phyloP scores from a whole-genome alignment of 192 early-diverging fungal species.

The Anaeromyces robustus region DNA sequence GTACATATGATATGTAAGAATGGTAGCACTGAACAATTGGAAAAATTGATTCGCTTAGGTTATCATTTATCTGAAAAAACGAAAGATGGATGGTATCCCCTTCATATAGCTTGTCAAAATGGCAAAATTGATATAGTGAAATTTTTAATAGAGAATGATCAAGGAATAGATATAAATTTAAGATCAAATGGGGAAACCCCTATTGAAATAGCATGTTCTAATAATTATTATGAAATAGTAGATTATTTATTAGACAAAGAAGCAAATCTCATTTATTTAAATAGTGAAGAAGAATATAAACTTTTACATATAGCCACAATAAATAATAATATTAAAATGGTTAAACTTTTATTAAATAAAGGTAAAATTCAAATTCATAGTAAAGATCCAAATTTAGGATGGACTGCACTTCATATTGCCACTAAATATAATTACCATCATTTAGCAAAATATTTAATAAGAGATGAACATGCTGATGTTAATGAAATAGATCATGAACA shows the following conservation, averaged over 20 bases:
- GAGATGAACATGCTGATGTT: neutral
- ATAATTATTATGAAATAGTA: neutral
- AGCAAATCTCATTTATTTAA: neutral
- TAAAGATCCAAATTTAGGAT: neutral
- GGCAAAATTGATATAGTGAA: neutral
- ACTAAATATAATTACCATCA: neutral
- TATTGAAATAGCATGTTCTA: neutral
- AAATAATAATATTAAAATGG: neutral
- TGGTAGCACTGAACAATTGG: neutral
- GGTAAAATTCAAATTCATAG: neutral
- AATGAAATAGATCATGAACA: neutral
- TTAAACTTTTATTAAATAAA: neutral
- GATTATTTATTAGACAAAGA: neutral
- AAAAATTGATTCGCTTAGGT: neutral
- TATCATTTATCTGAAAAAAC: neutral
- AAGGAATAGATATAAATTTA: neutral
- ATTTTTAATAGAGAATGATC: neutral
- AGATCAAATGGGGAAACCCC: neutral
- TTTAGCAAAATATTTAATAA: neutral
- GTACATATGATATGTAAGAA: neutral
- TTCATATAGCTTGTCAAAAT: neutral
- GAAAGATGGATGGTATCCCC: neutral
- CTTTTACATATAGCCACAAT: neutral
- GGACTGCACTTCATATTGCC: neutral
- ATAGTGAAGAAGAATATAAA: neutral